These are phyloP conservation scores for Botrytis fabae DNA, from an alignment of 2,329 filamentous ascomycete genomes.

Conservation along the genomic window DNA sequence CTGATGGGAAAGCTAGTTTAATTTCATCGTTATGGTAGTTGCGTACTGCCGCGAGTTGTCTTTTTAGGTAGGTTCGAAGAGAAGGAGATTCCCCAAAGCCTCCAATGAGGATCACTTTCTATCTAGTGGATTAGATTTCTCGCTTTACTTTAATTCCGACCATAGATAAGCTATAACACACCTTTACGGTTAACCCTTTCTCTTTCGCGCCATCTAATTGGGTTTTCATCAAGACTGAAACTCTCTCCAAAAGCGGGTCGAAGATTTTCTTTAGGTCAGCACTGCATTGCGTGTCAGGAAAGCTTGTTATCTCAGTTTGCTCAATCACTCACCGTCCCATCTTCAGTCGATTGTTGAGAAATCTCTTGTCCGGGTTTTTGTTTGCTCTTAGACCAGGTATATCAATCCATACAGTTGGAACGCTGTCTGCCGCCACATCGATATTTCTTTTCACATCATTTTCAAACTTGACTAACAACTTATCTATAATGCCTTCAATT, in stretches of 20 bases:
- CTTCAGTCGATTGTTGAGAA: background rate
- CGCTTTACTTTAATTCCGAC: background rate
- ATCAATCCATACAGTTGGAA: background rate
- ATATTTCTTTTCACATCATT: background rate
- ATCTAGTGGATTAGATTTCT: background rate
- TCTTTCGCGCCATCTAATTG: background rate
- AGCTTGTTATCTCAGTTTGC: background rate
- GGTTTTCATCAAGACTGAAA: background rate
- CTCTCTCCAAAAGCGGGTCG: background rate
- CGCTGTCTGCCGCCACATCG: background rate
- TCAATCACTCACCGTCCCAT: background rate
- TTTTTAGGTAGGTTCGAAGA: background rate
- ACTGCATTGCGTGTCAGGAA: background rate
- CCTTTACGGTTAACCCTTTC: background rate
- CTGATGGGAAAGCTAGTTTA: background rate
- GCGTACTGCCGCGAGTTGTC: background rate
- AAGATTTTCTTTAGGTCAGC: background rate
- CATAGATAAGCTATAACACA: background rate
- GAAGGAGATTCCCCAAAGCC: background rate
- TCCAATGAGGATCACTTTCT: background rate
- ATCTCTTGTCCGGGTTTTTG: background rate
- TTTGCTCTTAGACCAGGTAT: background rate
- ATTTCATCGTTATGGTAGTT: background rate
- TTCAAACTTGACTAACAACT: background rate
- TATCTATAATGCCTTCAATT: no score